Evolutionary conservation across 345 rosid species (phyloP).

Genomic region (Dipteronia dyeriana): DNA sequence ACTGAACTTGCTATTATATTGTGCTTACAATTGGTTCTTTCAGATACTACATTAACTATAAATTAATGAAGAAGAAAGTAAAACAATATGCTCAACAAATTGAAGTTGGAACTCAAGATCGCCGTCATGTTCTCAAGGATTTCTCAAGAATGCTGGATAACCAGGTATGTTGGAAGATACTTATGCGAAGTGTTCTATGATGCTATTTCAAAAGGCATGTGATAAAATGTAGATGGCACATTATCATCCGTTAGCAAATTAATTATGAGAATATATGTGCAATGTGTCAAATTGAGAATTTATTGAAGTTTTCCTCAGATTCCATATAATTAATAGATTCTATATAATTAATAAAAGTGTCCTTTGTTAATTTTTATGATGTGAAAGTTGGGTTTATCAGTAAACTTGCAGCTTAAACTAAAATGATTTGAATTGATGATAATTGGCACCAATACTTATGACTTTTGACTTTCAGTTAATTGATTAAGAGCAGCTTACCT

Average conservation of each 20-base stretch:
- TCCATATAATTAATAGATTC: neutral
- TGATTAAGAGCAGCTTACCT: neutral
- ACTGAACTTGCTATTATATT: neutral
- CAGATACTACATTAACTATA: conserved; percentile 94
- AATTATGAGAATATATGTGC: neutral
- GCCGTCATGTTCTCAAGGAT: conserved; percentile 91
- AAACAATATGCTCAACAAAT: conserved; percentile 84
- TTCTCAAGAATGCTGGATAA: conserved; percentile 96
- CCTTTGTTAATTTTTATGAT: neutral
- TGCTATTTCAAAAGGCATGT: neutral
- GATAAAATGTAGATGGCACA: neutral
- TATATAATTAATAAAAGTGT: neutral
- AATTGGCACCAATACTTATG: neutral
- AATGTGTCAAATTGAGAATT: neutral
- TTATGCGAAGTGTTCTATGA: neutral
- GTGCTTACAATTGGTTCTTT: conserved; percentile 19
- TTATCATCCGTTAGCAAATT: conserved; percentile 1
- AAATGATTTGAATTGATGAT: neutral
- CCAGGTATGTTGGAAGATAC: conserved; percentile 49
- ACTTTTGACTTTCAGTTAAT: neutral
- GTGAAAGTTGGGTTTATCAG: neutral
- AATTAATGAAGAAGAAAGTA: conserved; percentile 93
- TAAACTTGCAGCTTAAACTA: neutral
- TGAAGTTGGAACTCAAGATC: conserved; percentile 71
- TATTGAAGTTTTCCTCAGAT: neutral